Conservation (phyloP, 441 rosid genomes). For the Populus trichocarpa region DNA sequence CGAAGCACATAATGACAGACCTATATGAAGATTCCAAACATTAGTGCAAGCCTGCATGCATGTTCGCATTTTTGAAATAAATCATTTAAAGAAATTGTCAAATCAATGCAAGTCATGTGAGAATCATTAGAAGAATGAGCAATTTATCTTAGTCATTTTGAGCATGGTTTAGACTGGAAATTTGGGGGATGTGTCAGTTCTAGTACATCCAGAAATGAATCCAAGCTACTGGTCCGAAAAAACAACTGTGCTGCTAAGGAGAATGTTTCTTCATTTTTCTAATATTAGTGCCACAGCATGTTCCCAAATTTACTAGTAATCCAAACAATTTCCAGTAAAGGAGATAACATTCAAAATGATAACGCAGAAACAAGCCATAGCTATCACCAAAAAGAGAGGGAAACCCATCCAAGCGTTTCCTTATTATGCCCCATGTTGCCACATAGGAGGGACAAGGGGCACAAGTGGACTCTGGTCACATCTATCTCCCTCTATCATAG, state of each 20-base stretch:
- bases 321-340: background rate
- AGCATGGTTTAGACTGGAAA: background rate
- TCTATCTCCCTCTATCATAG: background rate
- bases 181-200: background rate
- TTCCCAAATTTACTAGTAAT: background rate
- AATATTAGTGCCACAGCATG: background rate
- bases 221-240: background rate
- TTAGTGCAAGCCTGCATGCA: background rate
- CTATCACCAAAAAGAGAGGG: background rate
- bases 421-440: background rate
- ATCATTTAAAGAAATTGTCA: background rate
- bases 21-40: background rate
- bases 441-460: background rate
- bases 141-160: background rate
- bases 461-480: background rate
- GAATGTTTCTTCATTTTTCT: background rate
- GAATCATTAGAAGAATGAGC: background rate
- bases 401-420: background rate
- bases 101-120: background rate
- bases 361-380: background rate
- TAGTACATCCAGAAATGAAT: background rate
- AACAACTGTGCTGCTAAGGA: background rate
- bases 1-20: background rate
- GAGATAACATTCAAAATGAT: background rate
- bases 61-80: background rate